Evolutionary conservation across 768 basidiomycete genomes (phyloP).

Genomic region (Imleria badia): DNA sequence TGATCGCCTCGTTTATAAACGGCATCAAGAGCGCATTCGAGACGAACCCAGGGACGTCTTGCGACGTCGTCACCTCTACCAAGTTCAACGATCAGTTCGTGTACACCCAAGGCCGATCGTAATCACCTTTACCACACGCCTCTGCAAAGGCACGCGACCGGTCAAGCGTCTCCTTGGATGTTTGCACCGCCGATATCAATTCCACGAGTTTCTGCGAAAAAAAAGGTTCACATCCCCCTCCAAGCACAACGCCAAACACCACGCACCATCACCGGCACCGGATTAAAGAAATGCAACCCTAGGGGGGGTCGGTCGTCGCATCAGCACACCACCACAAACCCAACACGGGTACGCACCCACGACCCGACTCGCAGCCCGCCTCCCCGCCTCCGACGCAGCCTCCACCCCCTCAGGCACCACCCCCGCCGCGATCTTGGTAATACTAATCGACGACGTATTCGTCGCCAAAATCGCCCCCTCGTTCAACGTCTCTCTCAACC

Average conservation of each 20-base stretch:
- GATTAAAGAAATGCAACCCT: constrained; percentile 96
- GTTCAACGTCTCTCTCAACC: constrained; percentile 64
- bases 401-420: constrained; percentile 59
- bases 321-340: neutral
- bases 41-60: constrained; percentile 95
- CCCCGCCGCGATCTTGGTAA: constrained; percentile 89
- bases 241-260: neutral
- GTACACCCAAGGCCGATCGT: neutral
- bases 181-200: constrained; percentile 91
- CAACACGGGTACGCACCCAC: constrained; percentile 67
- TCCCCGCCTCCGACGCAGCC: constrained; percentile 63
- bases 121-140: constrained; percentile 83
- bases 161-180: constrained; percentile 70
- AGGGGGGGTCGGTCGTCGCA: neutral
- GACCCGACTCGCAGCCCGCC: constrained; percentile 66
- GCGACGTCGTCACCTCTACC: constrained; percentile 85
- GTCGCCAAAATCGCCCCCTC: constrained; percentile 81
- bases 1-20: constrained; percentile 96
- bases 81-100: neutral
- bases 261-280: constrained; percentile 91
- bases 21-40: constrained; percentile 96
- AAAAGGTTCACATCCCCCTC: neutral
- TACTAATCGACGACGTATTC: constrained; percentile 93
- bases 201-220: constrained; percentile 90
- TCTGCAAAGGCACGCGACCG: constrained; percentile 78